Evolutionary conservation across 139 green algal species (phyloP).

Genomic region (Pleodorina starrii): DNA sequence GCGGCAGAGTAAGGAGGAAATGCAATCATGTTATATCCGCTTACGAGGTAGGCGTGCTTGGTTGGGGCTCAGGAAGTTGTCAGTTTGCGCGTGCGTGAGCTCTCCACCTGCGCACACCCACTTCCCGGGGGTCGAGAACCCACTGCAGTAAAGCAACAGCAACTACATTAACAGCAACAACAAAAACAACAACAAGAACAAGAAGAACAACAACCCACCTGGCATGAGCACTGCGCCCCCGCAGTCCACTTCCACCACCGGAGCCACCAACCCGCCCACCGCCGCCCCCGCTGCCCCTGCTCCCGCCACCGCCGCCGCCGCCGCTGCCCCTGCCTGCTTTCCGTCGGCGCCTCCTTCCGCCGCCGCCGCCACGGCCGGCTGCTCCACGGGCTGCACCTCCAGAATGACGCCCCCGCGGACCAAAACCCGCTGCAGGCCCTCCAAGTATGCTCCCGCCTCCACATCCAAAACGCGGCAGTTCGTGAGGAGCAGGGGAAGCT

Average conservation of each 20-base stretch:
- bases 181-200: too few relatives aligned
- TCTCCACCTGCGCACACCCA: too few relatives aligned
- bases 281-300: background rate
- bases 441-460: background rate
- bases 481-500: background rate
- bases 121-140: too few relatives aligned
- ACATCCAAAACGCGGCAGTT: slow-evolving; percentile 22
- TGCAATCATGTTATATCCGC: too few relatives aligned
- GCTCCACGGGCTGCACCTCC: background rate
- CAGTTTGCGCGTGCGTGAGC: too few relatives aligned
- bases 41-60: too few relatives aligned
- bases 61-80: too few relatives aligned
- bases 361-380: background rate
- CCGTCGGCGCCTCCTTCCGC: background rate
- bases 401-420: background rate
- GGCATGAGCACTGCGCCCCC: slow-evolving; percentile 34
- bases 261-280: too few relatives aligned
- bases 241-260: slow-evolving; percentile 36
- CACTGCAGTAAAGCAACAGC: too few relatives aligned
- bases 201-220: slow-evolving; percentile 24
- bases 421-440: background rate
- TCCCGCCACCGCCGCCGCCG: background rate
- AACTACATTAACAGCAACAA: too few relatives aligned
- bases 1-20: too few relatives aligned
- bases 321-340: too few relatives aligned